Conservation (phyloP, 2,329 filamentous ascomycete genomes). For the Fusarium virguliforme region DNA sequence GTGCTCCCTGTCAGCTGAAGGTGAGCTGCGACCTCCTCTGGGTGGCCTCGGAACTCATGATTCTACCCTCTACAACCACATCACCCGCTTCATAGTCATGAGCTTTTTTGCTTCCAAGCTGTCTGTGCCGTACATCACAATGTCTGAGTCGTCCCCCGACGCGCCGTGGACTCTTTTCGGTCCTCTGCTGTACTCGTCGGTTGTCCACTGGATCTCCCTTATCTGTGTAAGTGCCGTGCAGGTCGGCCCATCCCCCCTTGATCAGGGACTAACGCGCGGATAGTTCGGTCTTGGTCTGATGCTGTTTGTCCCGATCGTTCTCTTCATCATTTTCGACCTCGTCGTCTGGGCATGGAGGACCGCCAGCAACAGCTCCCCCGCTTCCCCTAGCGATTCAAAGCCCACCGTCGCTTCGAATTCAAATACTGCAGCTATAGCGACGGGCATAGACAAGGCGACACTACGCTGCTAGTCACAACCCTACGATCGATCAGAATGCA, state of each 20-base stretch:
- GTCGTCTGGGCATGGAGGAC: conserved; percentile 69
- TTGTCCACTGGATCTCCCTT: conserved; percentile 58
- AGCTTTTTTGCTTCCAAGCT: conserved; percentile 42
- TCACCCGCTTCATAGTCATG: conserved; percentile 46
- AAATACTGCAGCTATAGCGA: conserved; percentile 44
- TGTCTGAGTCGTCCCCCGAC: conserved; percentile 49
- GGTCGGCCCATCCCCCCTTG: conserved; percentile 15
- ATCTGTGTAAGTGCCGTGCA: conserved; percentile 55
- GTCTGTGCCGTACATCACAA: conserved; percentile 39
- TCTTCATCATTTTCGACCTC: conserved; percentile 68
- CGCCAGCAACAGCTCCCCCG: conserved; percentile 45
- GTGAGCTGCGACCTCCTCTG: conserved; percentile 37
- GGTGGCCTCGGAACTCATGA: conserved; percentile 45
- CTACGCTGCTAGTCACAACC: conserved; percentile 37
- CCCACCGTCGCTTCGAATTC: conserved; percentile 38
- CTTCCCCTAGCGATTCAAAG: conserved; percentile 36
- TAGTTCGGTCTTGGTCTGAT: conserved; percentile 64
- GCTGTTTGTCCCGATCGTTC: conserved; percentile 63
- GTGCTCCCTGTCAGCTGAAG: conserved; percentile 34
- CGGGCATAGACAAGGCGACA: conserved; percentile 46
- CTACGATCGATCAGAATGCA: conserved; percentile 22
- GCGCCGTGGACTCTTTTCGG: conserved; percentile 49
- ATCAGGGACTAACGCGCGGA: conserved; percentile 37
- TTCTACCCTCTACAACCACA: conserved; percentile 43
- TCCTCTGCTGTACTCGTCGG: conserved; percentile 52